These are phyloP conservation scores for Mrakia frigida DNA, from an alignment of 768 basidiomycete species.

Conservation along the genomic window DNA sequence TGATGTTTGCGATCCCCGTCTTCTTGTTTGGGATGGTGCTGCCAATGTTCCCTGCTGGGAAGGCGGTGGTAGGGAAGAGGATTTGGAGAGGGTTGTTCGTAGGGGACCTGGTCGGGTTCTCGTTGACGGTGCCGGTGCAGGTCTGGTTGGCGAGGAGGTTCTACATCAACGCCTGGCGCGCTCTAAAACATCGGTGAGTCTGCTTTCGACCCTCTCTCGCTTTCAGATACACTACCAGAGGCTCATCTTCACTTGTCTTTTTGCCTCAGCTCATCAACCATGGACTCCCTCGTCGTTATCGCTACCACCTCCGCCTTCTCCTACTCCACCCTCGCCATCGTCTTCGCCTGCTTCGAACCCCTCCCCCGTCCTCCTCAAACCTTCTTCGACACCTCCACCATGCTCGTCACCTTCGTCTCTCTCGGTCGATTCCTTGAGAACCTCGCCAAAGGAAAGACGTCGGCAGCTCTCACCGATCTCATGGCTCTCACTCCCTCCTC, in stretches of 20 bases:
- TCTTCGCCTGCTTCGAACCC: conserved; percentile 58
- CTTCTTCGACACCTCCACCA: conserved; percentile 98
- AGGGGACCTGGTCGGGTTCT: conserved; percentile 68
- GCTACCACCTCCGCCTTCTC: conserved; percentile 91
- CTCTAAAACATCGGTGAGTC: conserved; percentile 66
- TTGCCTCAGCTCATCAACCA: conserved; percentile 30
- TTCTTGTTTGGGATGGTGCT: conserved; percentile 87
- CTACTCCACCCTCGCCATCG: conserved; percentile 72
- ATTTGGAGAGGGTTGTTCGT: conserved; percentile 60
- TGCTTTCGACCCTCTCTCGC: not conserved
- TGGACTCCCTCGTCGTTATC: conserved; percentile 87
- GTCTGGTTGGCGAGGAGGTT: conserved; percentile 85
- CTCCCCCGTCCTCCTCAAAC: conserved; percentile 73
- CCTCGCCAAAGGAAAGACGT: conserved; percentile 92
- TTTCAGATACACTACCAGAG: not conserved
- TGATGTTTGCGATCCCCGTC: conserved; percentile 82
- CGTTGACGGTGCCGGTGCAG: conserved; percentile 84
- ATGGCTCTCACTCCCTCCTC: conserved; percentile 93
- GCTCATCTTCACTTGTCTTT: not conserved
- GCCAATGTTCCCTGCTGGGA: conserved; percentile 51
- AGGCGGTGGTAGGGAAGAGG: conserved; percentile 14
- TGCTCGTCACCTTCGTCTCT: conserved; percentile 96
- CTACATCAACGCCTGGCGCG: conserved; percentile 83
- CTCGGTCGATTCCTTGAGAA: conserved; percentile 94
- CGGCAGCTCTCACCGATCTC: conserved; percentile 90